phyloP scores from a whole-genome alignment of 805 yeast genomes.

The Candida alai region DNA sequence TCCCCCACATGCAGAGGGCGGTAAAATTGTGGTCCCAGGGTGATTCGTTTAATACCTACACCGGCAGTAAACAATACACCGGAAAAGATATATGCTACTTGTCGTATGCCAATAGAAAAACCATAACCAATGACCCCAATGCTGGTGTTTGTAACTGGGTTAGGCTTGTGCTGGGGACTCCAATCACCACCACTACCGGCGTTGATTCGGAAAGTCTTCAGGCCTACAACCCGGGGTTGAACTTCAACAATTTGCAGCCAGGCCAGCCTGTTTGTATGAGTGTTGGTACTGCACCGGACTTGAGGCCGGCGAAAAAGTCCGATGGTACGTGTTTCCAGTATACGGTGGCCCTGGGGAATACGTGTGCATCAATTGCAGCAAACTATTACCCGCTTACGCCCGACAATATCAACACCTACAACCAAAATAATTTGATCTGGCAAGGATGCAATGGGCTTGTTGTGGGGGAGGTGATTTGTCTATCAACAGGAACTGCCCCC shows the following conservation, averaged over 20 bases:
- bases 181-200: slow-evolving; percentile 5
- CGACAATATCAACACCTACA: slow-evolving; percentile 9
- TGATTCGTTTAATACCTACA: slow-evolving; percentile 7
- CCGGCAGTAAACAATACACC: slow-evolving; percentile 9
- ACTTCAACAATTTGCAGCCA: slow-evolving; percentile 7
- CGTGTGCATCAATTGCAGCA: slow-evolving; percentile 10
- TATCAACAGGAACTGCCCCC: slow-evolving; percentile 16
- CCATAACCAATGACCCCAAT: slow-evolving; percentile 8
- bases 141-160: slow-evolving; percentile 11
- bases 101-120: slow-evolving; percentile 8
- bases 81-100: slow-evolving; percentile 6
- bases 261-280: slow-evolving; percentile 12
- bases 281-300: slow-evolving; percentile 9
- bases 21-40: slow-evolving; percentile 13
- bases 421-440: slow-evolving; percentile 15
- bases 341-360: slow-evolving; percentile 12
- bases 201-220: slow-evolving; percentile 10
- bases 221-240: slow-evolving; percentile 10
- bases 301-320: slow-evolving; percentile 10
- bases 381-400: slow-evolving; percentile 11
- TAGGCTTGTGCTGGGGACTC: background rate
- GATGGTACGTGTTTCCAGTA: slow-evolving; percentile 17
- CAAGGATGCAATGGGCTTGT: slow-evolving; percentile 12
- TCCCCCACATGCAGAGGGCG: slow-evolving; percentile 11
- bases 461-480: slow-evolving; percentile 12